phyloP scores from a whole-genome alignment of 2,329 filamentous ascomycete genomes.

The Madurella mycetomatis region DNA sequence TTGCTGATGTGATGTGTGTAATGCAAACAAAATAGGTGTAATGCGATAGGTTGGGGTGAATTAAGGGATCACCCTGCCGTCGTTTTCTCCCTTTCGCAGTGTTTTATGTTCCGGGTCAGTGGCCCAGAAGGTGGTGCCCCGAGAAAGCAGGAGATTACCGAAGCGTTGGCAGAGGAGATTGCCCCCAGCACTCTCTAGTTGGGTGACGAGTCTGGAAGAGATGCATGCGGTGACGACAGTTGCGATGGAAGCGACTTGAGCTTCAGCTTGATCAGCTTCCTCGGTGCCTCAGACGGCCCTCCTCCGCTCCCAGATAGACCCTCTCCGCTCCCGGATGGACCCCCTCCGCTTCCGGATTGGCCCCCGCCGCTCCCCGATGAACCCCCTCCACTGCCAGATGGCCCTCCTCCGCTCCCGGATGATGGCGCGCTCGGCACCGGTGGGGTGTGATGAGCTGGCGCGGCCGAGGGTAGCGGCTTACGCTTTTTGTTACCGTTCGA shows the following conservation, averaged over 20 bases:
- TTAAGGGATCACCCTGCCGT: background rate
- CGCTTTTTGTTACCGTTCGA: constrained; percentile 14
- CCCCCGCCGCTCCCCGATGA: background rate
- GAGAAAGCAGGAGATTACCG: background rate
- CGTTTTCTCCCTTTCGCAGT: background rate
- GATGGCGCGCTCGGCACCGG: background rate
- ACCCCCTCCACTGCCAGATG: background rate
- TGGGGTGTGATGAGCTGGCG: constrained; percentile 10
- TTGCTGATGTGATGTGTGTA: constrained; percentile 1
- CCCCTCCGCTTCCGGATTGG: background rate
- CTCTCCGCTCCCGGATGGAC: background rate
- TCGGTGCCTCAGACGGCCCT: constrained; percentile 6
- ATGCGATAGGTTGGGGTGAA: background rate
- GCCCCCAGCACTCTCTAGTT: background rate
- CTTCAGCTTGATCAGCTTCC: constrained; percentile 26
- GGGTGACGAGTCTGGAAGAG: background rate
- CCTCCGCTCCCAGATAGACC: background rate
- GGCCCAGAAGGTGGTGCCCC: no score
- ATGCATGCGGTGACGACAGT: constrained; percentile 7
- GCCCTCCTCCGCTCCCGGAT: background rate
- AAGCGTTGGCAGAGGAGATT: background rate
- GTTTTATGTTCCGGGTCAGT: background rate
- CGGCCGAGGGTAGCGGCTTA: constrained; percentile 23
- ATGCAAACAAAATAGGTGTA: background rate
- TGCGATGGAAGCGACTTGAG: constrained; percentile 11